Evolutionary conservation across 2,329 filamentous ascomycete species (phyloP), one percentile per base, ranked within the genome.

Genomic region (Boeremia lycopersici): DNA sequence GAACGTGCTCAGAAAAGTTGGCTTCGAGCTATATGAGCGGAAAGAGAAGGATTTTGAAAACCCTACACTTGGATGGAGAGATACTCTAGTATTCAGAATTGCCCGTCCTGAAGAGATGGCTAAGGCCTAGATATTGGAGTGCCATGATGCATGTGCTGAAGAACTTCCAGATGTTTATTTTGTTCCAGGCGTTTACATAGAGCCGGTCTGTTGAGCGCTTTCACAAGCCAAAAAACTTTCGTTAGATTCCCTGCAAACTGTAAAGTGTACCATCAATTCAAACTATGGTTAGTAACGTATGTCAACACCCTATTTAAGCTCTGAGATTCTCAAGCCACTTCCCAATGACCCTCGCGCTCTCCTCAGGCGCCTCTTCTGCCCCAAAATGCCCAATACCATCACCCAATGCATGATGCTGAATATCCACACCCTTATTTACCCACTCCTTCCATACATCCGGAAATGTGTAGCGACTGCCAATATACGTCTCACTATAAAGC

Each of bases 311-410:
- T 11, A 15, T 15, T 31, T 2, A 51, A 10, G 11, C 17, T 17
- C 13, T 23, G 31, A 69, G 29, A 4, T 47, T 47, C 35, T 56
- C 57, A 51, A 71, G 28, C 67, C 73, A 50, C 6, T 74, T 71
- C 8, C 55, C 46, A 6, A 83, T 70, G 17, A 75, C 71, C 46
- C 68, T 69, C 28, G 81, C 69, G 23, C 83, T 72, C 2, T 78
- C 77, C 10, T 78, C 76, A 0, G 83, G 82, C 25, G 71, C 72
- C 54, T 85, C 78, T 59, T 86, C 84, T 0, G 81, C 79, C 13
- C 84, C 77, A 63, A 83, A 86, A 68, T 86, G 84, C 0, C 84
- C 83, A 29, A 79, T 78, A 5, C 82, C 77, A 30, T 82, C 71
- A 6, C 65, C 71, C 38, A 68, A 75, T 23, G 81, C 76, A 58